These are phyloP conservation scores for Cokeromyces recurvatus DNA, from an alignment of 371 early-diverging fungal genomes.

Conservation along the genomic window DNA sequence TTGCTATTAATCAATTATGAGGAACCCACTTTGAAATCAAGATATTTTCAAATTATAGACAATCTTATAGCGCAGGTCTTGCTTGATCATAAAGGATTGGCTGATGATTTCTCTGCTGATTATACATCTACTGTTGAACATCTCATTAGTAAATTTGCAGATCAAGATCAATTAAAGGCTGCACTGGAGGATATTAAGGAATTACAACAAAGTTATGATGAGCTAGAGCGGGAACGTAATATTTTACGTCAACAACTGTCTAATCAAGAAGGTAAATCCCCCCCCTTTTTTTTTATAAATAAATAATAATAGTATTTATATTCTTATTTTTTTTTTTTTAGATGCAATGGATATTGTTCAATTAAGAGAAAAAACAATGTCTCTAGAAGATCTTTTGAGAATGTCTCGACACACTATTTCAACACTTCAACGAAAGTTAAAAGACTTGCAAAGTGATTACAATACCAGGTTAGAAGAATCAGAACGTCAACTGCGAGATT, in stretches of 20 bases:
- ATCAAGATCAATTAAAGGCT: slow-evolving; percentile 67
- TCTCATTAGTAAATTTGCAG: slow-evolving; percentile 74
- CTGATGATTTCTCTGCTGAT: slow-evolving; percentile 55
- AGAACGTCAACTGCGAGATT: slow-evolving; percentile 69
- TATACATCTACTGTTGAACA: slow-evolving; percentile 71
- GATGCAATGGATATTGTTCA: slow-evolving; percentile 31
- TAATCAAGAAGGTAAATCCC: slow-evolving; percentile 27
- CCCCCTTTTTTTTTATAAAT: no score
- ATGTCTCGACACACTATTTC: slow-evolving; percentile 80
- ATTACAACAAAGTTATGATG: slow-evolving; percentile 31
- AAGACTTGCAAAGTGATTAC: slow-evolving; percentile 63
- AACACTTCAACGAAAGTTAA: slow-evolving; percentile 67
- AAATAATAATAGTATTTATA: background rate
- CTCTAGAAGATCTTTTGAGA: slow-evolving; percentile 73
- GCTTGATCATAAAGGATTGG: slow-evolving; percentile 72
- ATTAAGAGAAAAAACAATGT: slow-evolving; percentile 68
- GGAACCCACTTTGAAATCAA: slow-evolving; percentile 48
- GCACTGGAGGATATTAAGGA: slow-evolving; percentile 67
- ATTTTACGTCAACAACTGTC: slow-evolving; percentile 41
- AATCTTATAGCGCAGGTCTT: slow-evolving; percentile 77
- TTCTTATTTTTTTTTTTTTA: background rate
- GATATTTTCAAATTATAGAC: slow-evolving; percentile 82
- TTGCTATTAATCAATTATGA: slow-evolving; percentile 68
- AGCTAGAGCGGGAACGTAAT: slow-evolving; percentile 40
- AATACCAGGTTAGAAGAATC: slow-evolving; percentile 62